phyloP scores from a whole-genome alignment of 495 filamentous ascomycete genomes.

The Penicillium dipodomyicola region DNA sequence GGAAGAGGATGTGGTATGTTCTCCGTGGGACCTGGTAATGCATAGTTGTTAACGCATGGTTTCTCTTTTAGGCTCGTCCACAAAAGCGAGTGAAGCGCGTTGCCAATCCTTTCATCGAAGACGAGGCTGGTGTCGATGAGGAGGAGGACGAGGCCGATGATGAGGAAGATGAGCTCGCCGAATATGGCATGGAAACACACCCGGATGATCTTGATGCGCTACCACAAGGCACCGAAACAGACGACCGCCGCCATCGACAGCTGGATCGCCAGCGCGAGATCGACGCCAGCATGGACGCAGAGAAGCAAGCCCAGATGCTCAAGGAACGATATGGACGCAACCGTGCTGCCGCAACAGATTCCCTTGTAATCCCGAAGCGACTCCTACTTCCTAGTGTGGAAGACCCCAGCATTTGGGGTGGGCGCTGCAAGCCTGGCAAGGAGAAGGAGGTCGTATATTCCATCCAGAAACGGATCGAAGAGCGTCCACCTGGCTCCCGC shows the following conservation, averaged over 20 bases:
- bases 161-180: conserved; percentile 78
- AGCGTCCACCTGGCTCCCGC: conserved; percentile 64
- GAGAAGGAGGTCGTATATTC: conserved; percentile 85
- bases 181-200: conserved; percentile 85
- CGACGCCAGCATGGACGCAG: conserved; percentile 81
- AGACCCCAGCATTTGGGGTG: conserved; percentile 94
- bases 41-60: conserved; percentile 15
- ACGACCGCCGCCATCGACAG: conserved; percentile 90
- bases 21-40: conserved; percentile 19
- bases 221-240: conserved; percentile 72
- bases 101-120: conserved; percentile 84
- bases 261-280: conserved; percentile 88
- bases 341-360: conserved; percentile 54
- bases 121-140: conserved; percentile 93
- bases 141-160: conserved; percentile 92
- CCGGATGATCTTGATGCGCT: conserved; percentile 83
- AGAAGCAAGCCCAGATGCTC: conserved; percentile 84
- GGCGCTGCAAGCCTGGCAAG: conserved; percentile 90
- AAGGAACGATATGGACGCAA: conserved; percentile 78
- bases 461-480: conserved; percentile 83
- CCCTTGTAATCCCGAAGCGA: conserved; percentile 75
- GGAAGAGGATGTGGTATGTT: conserved; percentile 28
- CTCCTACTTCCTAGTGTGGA: conserved; percentile 90
- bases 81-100: conserved; percentile 72
- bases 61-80: conserved; percentile 57